Conservation (phyloP, 2,329 filamentous ascomycete genomes). For the Aspergillus felis region DNA sequence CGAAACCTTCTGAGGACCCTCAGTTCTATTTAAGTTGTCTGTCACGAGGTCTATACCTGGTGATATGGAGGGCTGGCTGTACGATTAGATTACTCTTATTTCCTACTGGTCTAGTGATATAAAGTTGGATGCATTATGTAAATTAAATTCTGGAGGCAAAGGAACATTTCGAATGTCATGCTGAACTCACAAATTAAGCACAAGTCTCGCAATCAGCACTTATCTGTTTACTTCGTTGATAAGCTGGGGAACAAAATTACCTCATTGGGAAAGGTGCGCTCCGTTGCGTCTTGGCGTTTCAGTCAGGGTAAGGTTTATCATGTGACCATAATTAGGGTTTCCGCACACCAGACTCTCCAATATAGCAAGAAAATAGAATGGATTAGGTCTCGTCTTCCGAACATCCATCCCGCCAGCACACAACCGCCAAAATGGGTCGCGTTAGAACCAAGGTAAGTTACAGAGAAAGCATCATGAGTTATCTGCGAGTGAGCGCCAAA, state of each 20-base stretch:
- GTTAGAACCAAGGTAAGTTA: conserved; percentile 43
- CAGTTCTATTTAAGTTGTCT: conserved; percentile 13
- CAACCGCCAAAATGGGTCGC: conserved; percentile 48
- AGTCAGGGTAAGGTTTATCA: conserved; percentile 7
- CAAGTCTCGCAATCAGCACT: background rate
- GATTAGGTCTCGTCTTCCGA: conserved; percentile 14
- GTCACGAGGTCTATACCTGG: conserved; percentile 2
- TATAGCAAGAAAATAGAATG: conserved; percentile 14
- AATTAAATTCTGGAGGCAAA: background rate
- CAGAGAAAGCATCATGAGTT: background rate
- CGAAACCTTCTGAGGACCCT: conserved; percentile 29
- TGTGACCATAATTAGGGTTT: conserved; percentile 9
- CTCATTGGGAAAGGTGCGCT: background rate
- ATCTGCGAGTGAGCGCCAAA: background rate
- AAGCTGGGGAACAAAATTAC: background rate
- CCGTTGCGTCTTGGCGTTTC: conserved; percentile 3
- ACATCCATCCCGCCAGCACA: conserved; percentile 29
- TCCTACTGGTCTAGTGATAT: conserved; percentile 24
- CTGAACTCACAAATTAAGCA: background rate
- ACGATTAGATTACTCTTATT: conserved; percentile 27
- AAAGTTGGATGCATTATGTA: conserved; percentile 14
- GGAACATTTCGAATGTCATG: background rate
- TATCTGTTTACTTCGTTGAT: background rate
- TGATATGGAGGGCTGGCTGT: conserved; percentile 21
- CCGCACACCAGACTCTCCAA: conserved; percentile 1